Conservation (phyloP, 2,329 filamentous ascomycete genomes). For the Mycosphaerella sp. region DNA sequence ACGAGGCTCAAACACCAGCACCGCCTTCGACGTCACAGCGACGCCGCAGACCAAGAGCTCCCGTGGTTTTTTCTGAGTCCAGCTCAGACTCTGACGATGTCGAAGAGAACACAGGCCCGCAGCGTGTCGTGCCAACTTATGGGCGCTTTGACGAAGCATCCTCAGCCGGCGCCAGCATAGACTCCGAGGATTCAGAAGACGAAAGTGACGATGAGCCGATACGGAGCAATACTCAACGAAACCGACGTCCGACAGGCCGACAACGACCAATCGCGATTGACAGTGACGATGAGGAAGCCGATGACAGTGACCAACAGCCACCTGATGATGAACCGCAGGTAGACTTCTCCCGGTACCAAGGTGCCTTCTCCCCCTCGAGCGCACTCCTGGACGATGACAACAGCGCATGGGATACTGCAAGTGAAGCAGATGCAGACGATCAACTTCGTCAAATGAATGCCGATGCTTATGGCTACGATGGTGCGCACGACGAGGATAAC, state of each 20-base stretch:
- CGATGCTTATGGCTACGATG: background rate
- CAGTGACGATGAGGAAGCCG: constrained; percentile 15
- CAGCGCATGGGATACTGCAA: background rate
- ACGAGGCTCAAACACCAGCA: constrained; percentile 19
- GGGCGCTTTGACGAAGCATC: constrained; percentile 3
- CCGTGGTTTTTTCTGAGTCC: constrained; percentile 20
- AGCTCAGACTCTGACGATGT: constrained; percentile 18
- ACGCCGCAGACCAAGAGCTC: background rate
- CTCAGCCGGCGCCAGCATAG: constrained; percentile 12
- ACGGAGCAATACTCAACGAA: constrained; percentile 1
- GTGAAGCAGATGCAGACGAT: background rate
- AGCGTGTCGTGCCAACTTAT: constrained; percentile 1
- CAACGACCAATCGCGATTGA: constrained; percentile 9
- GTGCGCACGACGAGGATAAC: constrained; percentile 1
- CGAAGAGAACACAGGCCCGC: constrained; percentile 1
- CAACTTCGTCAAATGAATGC: background rate
- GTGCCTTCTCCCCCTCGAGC: constrained; percentile 7
- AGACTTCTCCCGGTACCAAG: constrained; percentile 11
- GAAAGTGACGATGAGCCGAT: constrained; percentile 19
- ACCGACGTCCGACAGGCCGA: constrained; percentile 4
- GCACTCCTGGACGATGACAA: background rate
- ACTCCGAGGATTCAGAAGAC: constrained; percentile 15
- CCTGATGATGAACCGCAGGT: constrained; percentile 10
- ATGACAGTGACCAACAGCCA: constrained; percentile 8
- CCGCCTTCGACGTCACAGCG: constrained; percentile 8